phyloP scores from a whole-genome alignment of 768 basidiomycete genomes.

The Lactarius indigo region DNA sequence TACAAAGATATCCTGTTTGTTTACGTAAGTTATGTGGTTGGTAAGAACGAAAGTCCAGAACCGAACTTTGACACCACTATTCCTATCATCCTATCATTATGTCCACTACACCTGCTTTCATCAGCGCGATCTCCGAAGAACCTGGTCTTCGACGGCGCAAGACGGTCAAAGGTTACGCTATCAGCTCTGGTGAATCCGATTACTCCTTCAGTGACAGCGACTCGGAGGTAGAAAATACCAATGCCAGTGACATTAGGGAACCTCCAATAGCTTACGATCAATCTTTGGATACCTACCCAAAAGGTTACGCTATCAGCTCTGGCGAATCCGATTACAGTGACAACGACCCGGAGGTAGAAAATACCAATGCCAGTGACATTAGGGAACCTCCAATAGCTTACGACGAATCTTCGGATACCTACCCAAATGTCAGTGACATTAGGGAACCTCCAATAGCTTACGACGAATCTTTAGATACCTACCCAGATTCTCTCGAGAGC shows the following conservation, averaged over 20 bases:
- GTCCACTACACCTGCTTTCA: too few species aligned
- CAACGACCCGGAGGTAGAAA: slow-evolving; percentile 29
- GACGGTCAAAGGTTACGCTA: slow-evolving; percentile 10
- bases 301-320: slow-evolving; percentile 21
- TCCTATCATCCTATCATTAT: too few species aligned
- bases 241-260: slow-evolving; percentile 14
- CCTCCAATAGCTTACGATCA: slow-evolving; percentile 14
- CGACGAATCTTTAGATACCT: slow-evolving; percentile 2
- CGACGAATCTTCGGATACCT: slow-evolving; percentile 4
- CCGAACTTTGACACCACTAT: too few species aligned
- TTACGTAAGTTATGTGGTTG: too few species aligned
- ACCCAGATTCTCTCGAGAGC: slow-evolving; percentile 22
- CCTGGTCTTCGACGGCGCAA: slow-evolving; percentile 23
- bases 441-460: slow-evolving; percentile 11
- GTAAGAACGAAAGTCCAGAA: too few species aligned
- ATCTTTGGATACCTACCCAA: neutral
- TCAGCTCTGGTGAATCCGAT: slow-evolving; percentile 38
- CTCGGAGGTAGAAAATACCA: slow-evolving; percentile 29
- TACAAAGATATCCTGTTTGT: too few species aligned
- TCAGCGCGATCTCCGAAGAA: slow-evolving; percentile 8
- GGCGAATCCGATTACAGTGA: slow-evolving; percentile 41
- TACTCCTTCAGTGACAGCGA: slow-evolving; percentile 32
- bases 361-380: slow-evolving; percentile 15
- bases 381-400: slow-evolving; percentile 15
- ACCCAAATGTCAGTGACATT: too few species aligned